These are phyloP conservation scores for Trapa bicornis DNA, from an alignment of 345 rosid genomes.

Conservation along the genomic window DNA sequence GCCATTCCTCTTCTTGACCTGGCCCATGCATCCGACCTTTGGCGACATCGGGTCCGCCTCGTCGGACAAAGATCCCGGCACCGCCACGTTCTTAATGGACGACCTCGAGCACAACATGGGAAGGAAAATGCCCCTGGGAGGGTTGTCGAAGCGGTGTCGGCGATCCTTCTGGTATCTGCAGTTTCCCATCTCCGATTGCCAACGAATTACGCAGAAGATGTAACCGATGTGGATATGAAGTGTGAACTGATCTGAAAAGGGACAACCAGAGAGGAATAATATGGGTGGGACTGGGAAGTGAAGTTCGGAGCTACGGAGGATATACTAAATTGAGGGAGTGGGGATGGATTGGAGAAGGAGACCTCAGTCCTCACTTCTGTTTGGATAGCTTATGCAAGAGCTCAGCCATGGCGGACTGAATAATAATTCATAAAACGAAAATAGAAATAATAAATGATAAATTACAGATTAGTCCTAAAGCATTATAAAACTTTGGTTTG, in stretches of 20 bases:
- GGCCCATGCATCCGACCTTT: constrained; percentile 82
- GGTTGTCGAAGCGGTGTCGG: not conserved
- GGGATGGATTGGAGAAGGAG: too few species aligned
- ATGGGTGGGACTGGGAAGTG: not conserved
- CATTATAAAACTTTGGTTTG: too few species aligned
- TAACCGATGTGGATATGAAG: too few species aligned
- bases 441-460: too few species aligned
- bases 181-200: not conserved
- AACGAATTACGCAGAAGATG: too few species aligned
- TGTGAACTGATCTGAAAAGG: not conserved
- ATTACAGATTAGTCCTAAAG: too few species aligned
- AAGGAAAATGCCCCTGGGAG: constrained; percentile 30
- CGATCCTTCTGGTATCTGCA: not conserved
- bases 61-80: constrained; percentile 14
- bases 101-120: constrained; percentile 69
- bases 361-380: too few species aligned
- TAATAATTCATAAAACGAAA: too few species aligned
- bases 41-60: constrained; percentile 84
- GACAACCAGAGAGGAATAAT: not conserved
- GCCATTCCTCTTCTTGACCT: constrained; percentile 68
- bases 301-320: too few species aligned
- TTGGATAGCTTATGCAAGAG: too few species aligned
- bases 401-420: too few species aligned
- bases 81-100: constrained; percentile 41
- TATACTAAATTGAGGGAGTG: not conserved